Conservation (phyloP, 495 filamentous ascomycete species). For the Bombardia bombarda region DNA sequence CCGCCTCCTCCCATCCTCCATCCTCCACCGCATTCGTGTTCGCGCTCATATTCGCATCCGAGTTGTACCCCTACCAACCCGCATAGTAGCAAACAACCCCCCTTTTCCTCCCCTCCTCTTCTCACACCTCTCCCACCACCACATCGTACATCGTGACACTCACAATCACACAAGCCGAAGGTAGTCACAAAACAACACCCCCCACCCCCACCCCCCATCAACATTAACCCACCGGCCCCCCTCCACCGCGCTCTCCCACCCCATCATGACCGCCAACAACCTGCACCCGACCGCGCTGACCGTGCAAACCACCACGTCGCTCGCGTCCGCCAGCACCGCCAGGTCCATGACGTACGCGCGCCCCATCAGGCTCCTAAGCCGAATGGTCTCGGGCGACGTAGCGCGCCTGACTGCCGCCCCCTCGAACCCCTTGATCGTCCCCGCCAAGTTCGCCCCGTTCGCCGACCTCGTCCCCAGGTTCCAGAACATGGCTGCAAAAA, state of each 20-base stretch:
- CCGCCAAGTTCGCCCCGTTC: slow-evolving; percentile 17
- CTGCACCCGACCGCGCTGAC: slow-evolving; percentile 59
- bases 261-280: slow-evolving; percentile 69
- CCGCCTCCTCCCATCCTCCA: too few relatives aligned
- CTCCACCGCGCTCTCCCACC: slow-evolving; percentile 58
- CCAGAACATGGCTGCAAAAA: slow-evolving; percentile 64
- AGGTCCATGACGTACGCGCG: slow-evolving; percentile 66
- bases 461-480: slow-evolving; percentile 42
- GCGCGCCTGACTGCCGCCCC: too few relatives aligned
- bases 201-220: slow-evolving; percentile 60
- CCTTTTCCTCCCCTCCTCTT: too few relatives aligned
- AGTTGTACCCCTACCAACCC: too few relatives aligned
- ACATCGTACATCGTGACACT: too few relatives aligned
- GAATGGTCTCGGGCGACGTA: slow-evolving; percentile 45
- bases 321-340: slow-evolving; percentile 51
- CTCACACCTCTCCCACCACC: too few relatives aligned
- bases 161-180: too few relatives aligned
- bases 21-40: too few relatives aligned
- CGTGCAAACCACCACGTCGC: slow-evolving; percentile 58
- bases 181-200: too few relatives aligned
- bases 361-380: slow-evolving; percentile 56
- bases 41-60: too few relatives aligned
- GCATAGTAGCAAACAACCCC: too few relatives aligned
- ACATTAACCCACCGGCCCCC: slow-evolving; percentile 58
- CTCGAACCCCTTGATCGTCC: too few relatives aligned